Evolutionary conservation across 768 basidiomycete genomes (phyloP).

Genomic region (Hypsizygus marmoreus): DNA sequence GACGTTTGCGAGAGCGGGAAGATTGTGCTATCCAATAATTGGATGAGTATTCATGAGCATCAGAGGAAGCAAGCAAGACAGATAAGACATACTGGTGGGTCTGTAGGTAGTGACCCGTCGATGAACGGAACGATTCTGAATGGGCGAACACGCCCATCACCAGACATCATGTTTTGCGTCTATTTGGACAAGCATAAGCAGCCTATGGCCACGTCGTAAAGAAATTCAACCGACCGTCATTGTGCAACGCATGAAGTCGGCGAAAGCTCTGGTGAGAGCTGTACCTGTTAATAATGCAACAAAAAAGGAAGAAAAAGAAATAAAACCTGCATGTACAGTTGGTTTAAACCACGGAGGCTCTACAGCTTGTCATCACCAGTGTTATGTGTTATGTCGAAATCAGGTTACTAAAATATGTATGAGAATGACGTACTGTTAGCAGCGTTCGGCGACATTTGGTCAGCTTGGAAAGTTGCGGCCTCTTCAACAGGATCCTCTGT

Average conservation of each 20-base stretch:
- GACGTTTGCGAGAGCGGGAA: constrained; percentile 8
- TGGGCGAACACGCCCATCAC: constrained; percentile 6
- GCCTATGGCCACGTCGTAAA: constrained; percentile 4
- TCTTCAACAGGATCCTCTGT: constrained; percentile 5
- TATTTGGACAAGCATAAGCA: constrained; percentile 10
- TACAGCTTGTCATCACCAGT: too few relatives aligned
- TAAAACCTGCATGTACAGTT: too few relatives aligned
- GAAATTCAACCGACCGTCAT: too few relatives aligned
- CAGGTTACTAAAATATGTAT: constrained; percentile 8
- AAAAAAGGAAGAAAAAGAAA: too few relatives aligned
- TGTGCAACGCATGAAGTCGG: too few relatives aligned
- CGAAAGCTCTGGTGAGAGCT: constrained; percentile 2
- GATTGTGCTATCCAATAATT: constrained; percentile 11
- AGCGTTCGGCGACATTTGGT: constrained; percentile 3
- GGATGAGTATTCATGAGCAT: constrained; percentile 6
- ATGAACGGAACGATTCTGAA: constrained; percentile 11
- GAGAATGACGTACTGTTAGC: constrained; percentile 2
- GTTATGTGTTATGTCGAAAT: too few relatives aligned
- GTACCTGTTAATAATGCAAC: constrained; percentile 7
- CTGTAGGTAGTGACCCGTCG: constrained; percentile 12
- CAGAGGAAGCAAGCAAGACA: too few relatives aligned
- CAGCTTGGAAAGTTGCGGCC: constrained; percentile 3
- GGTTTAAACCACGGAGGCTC: constrained; percentile 9
- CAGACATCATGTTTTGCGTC: too few relatives aligned
- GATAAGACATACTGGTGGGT: constrained; percentile 8